Base-by-base conservation (phyloP, 2,329 filamentous ascomycete species). In the Trichoderma harzianum region DNA sequence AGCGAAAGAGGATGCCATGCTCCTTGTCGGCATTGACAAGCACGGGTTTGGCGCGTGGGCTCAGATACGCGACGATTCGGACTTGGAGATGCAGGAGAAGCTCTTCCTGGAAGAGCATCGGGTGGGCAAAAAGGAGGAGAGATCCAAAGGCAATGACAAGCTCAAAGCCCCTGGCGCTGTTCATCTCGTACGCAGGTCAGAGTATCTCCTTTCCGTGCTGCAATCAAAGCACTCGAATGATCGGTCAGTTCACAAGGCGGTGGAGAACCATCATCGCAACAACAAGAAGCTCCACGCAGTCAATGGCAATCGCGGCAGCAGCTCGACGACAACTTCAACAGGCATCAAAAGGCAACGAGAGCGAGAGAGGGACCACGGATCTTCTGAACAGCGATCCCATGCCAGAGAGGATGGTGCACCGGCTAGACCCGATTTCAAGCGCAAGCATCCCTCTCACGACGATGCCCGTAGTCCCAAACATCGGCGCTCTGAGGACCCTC, bases 31-130 rank as follows among this genome's bases (percentile, higher is more conserved):
- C 72, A 97, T 99, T 75, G 91, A 94, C 76, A 90, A 92, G 70
- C 95, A 99, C 79, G 96, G 96, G 2, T 98, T 97, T 78, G 97
- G 97, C 71, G 95, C 95, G 3, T 99, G 96, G 96, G 89, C 92
- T 2, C 92, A 95, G 76, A 98, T 99, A 77, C 91, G 96, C 7
- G 96, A 99, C 76, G 96, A 99, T 78, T 84, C 89, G 1, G 94
- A 98, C 36, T 88, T 99, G 26, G 92, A 90, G 10, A 91, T 99
- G 84, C 84, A 86, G 2, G 94, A 97, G 77, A 98, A 98, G 78
- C 93, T 98, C 79, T 99, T 97, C 83, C 84, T 99, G 1, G 96
- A 99, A 79, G 97, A 99, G 81, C 95, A 98, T 80, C 92, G 95
- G n/a, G 95, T 98, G 21, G 96, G 97, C 80, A 96, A 97, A 83